Base-by-base conservation (phyloP, 2,329 filamentous ascomycete genomes). In the Cladophialophora psammophila region DNA sequence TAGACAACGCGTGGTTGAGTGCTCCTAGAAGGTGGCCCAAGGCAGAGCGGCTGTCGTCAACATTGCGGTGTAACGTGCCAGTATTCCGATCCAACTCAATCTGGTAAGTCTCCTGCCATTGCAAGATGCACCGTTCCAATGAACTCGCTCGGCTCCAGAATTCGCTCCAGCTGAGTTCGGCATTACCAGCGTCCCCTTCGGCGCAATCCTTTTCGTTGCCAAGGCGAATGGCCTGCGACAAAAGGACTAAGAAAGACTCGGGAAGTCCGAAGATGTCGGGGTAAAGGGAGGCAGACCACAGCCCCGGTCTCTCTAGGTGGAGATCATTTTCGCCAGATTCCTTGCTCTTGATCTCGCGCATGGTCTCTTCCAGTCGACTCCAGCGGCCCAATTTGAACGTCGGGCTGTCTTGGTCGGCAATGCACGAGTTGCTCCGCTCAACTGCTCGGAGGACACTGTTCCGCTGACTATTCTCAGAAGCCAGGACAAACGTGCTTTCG, bases 251-350 rank as follows among this genome's bases (percentile, higher is more conserved):
- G 26, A 79, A 76, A 0, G 78, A 74, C 55, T 83, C 81, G 0
- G 81, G 81, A 6, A 83, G 75, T 0, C 81, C 81, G 31, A 81
- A 83, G 1, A 83, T 82, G 26, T 81, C 78, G 0, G 80, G 79
- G 31, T 82, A 84, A 0, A 84, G 72, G 0, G 80, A 82, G 0
- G 76, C 74, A 0, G 78, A 75, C 75, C 78, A 82, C 0, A 74
- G 71, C 0, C 80, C 81, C 10, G 80, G 78, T 0, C 76, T 65
- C 57, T 82, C 77, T 7, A 83, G 76, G 36, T 82, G 81, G 0
- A 83, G 77, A 34, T 83, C 81, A 31, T 79, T 81, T 50, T 82
- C 80, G 0, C 80, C 81, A 53, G 79, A 71, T 3, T 81, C 80
- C 12, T 76, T 75, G 65, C 71, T 78, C 70, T 73, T 80, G 15